Conservation (phyloP, 345 rosid genomes). For the Boechera divaricarpa region DNA sequence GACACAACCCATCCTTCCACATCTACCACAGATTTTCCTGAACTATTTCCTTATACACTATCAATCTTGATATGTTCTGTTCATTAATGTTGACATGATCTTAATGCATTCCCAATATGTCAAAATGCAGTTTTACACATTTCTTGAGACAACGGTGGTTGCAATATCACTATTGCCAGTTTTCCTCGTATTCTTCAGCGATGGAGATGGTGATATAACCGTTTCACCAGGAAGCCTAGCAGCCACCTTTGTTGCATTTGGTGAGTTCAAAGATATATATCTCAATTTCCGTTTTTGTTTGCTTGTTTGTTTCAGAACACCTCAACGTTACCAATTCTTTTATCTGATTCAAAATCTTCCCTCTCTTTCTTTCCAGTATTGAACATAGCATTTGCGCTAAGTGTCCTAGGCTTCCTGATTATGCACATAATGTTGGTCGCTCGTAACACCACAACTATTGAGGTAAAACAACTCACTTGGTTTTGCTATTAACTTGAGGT, state of each 20-base stretch:
- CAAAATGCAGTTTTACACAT: slow-evolving; percentile 80
- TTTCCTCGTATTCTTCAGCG: slow-evolving; percentile 71
- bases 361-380: slow-evolving; percentile 55
- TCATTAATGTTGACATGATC: slow-evolving; percentile 2
- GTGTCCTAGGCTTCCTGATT: slow-evolving; percentile 81
- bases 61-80: not conserved
- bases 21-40: not conserved
- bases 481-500: not conserved
- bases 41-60: not conserved
- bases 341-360: slow-evolving; percentile 14
- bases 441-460: slow-evolving; percentile 81
- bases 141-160: slow-evolving; percentile 79
- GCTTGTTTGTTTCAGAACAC: slow-evolving; percentile 8
- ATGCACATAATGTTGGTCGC: slow-evolving; percentile 69
- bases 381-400: slow-evolving; percentile 75
- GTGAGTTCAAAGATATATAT: slow-evolving; percentile 46
- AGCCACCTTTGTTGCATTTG: slow-evolving; percentile 75
- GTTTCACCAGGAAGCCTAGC: slow-evolving; percentile 72
- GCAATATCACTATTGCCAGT: slow-evolving; percentile 66
- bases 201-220: slow-evolving; percentile 60
- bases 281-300: not conserved
- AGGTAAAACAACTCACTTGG: slow-evolving; percentile 53
- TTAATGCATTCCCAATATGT: slow-evolving; percentile 7
- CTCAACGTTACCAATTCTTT: not conserved
- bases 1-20: not conserved